phyloP scores from a whole-genome alignment of 2,329 filamentous ascomycete genomes.

The Alternaria brassicae region DNA sequence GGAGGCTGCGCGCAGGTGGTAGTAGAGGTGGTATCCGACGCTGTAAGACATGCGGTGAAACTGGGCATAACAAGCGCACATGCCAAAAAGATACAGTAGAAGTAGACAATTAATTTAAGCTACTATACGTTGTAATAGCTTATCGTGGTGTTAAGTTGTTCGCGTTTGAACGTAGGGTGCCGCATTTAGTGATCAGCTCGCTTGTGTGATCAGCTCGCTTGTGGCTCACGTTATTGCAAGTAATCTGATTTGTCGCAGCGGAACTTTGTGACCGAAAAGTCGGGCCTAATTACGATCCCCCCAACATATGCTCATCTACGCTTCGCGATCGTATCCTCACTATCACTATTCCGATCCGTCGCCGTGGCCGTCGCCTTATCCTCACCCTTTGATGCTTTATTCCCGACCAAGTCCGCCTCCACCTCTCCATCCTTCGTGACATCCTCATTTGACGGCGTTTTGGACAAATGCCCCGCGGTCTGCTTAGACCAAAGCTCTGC shows the following conservation, averaged over 20 bases:
- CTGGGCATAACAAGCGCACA: too few species aligned
- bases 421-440: conserved; percentile 21
- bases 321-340: conserved; percentile 17
- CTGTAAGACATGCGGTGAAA: too few species aligned
- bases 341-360: conserved; percentile 19
- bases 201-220: too few species aligned
- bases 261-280: background rate
- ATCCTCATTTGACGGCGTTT: conserved; percentile 24
- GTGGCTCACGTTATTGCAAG: too few species aligned
- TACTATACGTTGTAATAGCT: too few species aligned
- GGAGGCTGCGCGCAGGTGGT: too few species aligned
- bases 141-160: too few species aligned
- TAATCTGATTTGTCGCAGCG: background rate
- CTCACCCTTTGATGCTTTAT: conserved; percentile 35
- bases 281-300: background rate
- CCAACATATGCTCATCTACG: conserved; percentile 15
- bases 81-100: too few species aligned
- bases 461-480: conserved; percentile 51
- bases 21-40: too few species aligned
- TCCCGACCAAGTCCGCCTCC: conserved; percentile 24
- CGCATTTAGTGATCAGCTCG: too few species aligned
- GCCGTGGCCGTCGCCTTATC: conserved; percentile 27
- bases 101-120: too few species aligned
- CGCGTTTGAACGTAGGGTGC: too few species aligned
- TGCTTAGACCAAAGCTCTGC: conserved; percentile 90